These are phyloP conservation scores for Boletus bicolor DNA, from an alignment of 768 basidiomycete species.

Conservation along the genomic window DNA sequence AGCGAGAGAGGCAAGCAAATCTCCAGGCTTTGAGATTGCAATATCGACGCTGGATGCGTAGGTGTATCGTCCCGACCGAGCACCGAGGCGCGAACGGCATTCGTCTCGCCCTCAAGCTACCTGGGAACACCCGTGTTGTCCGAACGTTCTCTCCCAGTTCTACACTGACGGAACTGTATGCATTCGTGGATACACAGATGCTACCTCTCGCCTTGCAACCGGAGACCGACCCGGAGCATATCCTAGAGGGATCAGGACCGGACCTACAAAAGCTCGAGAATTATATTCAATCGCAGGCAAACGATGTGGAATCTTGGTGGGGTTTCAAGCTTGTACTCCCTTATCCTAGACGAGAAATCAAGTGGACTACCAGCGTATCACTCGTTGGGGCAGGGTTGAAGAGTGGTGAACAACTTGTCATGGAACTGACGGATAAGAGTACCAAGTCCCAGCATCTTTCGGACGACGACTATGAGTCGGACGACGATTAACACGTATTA, in stretches of 20 bases:
- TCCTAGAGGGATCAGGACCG: slow-evolving; percentile 37
- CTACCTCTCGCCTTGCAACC: slow-evolving; percentile 40
- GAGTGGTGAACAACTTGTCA: slow-evolving; percentile 62
- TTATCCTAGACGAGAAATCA: slow-evolving; percentile 67
- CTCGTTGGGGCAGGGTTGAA: slow-evolving; percentile 48
- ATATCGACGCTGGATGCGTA: slow-evolving; percentile 63
- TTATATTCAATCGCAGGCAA: slow-evolving; percentile 30
- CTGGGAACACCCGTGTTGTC: slow-evolving; percentile 55
- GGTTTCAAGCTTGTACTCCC: slow-evolving; percentile 66
- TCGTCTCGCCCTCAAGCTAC: slow-evolving; percentile 53
- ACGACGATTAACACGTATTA: slow-evolving; percentile 34
- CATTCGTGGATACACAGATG: slow-evolving; percentile 64
- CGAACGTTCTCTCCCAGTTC: slow-evolving; percentile 49
- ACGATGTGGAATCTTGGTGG: slow-evolving; percentile 52
- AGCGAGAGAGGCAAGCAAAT: slow-evolving; percentile 35
- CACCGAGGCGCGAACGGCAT: slow-evolving; percentile 29
- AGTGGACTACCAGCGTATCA: slow-evolving; percentile 40
- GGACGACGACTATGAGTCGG: slow-evolving; percentile 58
- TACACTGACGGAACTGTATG: slow-evolving; percentile 63
- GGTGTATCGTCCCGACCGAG: slow-evolving; percentile 39
- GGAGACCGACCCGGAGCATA: slow-evolving; percentile 40
- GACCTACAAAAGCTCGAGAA: slow-evolving; percentile 37
- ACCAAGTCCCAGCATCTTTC: slow-evolving; percentile 30
- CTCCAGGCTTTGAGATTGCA: slow-evolving; percentile 39
- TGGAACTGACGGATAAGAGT: slow-evolving; percentile 41